Conservation (phyloP, 2,329 filamentous ascomycete genomes). For the Xylaria hypoxylon region DNA sequence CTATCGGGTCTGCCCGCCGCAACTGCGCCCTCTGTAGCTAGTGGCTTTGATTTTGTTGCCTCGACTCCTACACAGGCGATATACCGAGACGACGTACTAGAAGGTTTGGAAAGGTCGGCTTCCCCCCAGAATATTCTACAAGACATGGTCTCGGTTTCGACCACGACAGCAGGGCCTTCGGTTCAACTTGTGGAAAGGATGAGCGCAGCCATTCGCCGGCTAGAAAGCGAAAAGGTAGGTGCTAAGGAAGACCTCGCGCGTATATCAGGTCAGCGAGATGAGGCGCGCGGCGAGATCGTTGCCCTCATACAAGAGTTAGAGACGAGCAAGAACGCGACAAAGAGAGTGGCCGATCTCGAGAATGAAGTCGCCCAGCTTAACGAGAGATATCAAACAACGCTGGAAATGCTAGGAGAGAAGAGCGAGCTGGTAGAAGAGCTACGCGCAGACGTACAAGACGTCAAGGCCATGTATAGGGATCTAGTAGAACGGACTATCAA, state of each 20-base stretch:
- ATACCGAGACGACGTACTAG: constrained; percentile 62
- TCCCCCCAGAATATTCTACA: constrained; percentile 78
- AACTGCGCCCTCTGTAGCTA: constrained; percentile 60
- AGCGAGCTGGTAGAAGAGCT: constrained; percentile 95
- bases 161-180: constrained; percentile 87
- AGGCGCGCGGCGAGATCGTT: constrained; percentile 92
- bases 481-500: constrained; percentile 86
- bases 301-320: constrained; percentile 88
- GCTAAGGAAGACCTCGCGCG: constrained; percentile 86
- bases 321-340: constrained; percentile 69
- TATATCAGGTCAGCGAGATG: constrained; percentile 86
- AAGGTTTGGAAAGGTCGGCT: constrained; percentile 65
- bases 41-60: constrained; percentile 59
- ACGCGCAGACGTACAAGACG: constrained; percentile 85
- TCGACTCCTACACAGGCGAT: constrained; percentile 58
- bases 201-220: constrained; percentile 88
- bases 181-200: constrained; percentile 97
- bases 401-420: constrained; percentile 97
- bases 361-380: constrained; percentile 75
- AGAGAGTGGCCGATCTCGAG: constrained; percentile 74
- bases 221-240: constrained; percentile 92
- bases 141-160: constrained; percentile 90
- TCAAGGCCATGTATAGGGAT: constrained; percentile 97
- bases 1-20: constrained; percentile 52
- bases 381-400: constrained; percentile 85